Base-by-base conservation (phyloP, 2,329 filamentous ascomycete species). In the Trichoderma hamatum region DNA sequence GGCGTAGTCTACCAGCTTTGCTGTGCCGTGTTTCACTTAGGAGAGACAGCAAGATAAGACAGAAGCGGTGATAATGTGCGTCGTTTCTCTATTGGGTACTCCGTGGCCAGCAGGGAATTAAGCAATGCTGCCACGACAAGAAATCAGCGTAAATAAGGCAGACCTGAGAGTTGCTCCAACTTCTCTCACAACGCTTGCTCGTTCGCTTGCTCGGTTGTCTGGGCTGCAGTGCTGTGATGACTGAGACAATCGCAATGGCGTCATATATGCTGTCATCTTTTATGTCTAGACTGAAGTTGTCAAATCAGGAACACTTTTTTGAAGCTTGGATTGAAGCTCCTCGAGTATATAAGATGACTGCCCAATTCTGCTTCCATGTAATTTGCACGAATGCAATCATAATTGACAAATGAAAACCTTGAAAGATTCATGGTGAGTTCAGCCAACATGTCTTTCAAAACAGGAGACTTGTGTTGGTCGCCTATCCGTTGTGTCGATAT, bases 41-140 rank as follows among this genome's bases (percentile, higher is more conserved):
- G 3, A 16, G 26, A 34, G 5, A 56, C 36, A 49, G 62, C 52
- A 19, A 34, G 52, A 66, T 26, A 56, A 34, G 52, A 66, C 52
- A 43, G 24, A 66, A 58, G 24, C 52, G 52, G 63, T 58, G 63
- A 66, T 36, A 66, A 66, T 46, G n/a, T 10, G 63, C 52, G 63
- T 26, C 10, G 6, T 54, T 39, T 51, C 32, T 11, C 16, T 30
- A 55, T 64, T 64, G 34, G 61, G 24, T 14, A 49, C 7, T 43
- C 39, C 5, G 30, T 6, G 19, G n/a, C 32, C n/a, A 28, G 24
- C 3, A 30, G 10, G 3, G 19, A 32, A 14, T 28, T 16, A 26
- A 28, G 11, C 43, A 62, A 52, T 21, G 49, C 16, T 39, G 21
- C 49, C 32, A 32, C 2, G 13, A 21, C 26, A 30, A 13, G 24